phyloP scores from a whole-genome alignment of 495 filamentous ascomycete species.

The Neurospora sp. region DNA sequence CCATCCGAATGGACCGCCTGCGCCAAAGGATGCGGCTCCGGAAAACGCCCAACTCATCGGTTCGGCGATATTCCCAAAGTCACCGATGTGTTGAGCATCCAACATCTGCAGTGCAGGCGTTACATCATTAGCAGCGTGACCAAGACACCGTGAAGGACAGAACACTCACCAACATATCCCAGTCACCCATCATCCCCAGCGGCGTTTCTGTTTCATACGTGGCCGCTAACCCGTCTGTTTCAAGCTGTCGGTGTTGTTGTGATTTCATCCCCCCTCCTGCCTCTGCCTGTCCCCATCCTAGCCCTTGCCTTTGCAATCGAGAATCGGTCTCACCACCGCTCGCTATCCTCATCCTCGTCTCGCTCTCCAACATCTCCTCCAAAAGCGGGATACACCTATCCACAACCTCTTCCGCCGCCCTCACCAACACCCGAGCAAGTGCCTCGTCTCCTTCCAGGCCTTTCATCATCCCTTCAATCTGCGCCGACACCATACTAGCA shows the following conservation, averaged over 20 bases:
- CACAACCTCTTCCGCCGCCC: slow-evolving; percentile 27
- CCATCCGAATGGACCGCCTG: neutral
- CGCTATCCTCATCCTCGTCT: neutral
- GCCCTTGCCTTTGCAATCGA: neutral
- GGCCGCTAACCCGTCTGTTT: neutral
- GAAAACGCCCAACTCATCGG: neutral
- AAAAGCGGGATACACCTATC: slow-evolving; percentile 31
- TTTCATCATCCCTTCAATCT: slow-evolving; percentile 33
- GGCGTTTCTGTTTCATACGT: neutral
- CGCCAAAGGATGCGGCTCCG: neutral
- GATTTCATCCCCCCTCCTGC: neutral
- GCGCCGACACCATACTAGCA: slow-evolving; percentile 25
- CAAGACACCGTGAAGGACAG: neutral
- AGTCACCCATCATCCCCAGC: neutral
- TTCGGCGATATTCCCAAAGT: neutral
- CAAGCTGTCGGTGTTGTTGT: neutral
- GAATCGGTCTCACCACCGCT: neutral
- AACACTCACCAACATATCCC: neutral
- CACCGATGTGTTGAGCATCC: neutral
- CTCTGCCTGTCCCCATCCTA: neutral
- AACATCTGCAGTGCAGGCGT: neutral
- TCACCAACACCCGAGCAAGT: slow-evolving; percentile 18
- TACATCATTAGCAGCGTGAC: neutral
- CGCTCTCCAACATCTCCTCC: slow-evolving; percentile 16
- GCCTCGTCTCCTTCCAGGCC: slow-evolving; percentile 23